A percentile compares a stretch with the other conserved stretches of the same genome.
These are phyloP conservation scores for Chrysoporthe deuterocubensis DNA, from an alignment of 2,329 filamentous ascomycete species.

Conservation along the genomic window DNA sequence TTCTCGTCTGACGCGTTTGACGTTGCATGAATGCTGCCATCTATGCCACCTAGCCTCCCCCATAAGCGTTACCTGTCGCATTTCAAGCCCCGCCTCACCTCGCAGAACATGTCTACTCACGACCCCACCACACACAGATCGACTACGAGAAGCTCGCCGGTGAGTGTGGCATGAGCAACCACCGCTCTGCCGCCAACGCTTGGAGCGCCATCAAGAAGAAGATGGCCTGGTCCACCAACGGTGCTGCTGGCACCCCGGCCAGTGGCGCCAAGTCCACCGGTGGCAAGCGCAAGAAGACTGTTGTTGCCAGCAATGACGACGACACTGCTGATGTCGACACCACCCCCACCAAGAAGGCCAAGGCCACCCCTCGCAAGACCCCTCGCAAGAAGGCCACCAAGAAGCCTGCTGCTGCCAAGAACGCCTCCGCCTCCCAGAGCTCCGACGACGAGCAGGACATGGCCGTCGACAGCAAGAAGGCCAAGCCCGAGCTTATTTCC, in stretches of 20 bases:
- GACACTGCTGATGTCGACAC: not conserved
- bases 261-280: conserved; percentile 1
- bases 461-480: not conserved
- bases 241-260: not conserved
- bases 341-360: conserved; percentile 11
- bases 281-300: conserved; percentile 26
- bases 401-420: not conserved
- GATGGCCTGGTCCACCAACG: conserved; percentile 17
- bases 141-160: conserved; percentile 61
- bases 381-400: conserved; percentile 12
- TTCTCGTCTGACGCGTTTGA: not conserved
- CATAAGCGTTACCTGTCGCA: not conserved
- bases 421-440: not conserved
- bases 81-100: not conserved
- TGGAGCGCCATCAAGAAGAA: conserved; percentile 29
- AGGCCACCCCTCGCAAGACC: not conserved
- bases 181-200: conserved; percentile 26
- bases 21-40: not conserved
- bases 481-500: not conserved
- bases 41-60: not conserved
- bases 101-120: conserved; percentile 1
- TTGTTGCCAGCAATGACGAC: not conserved
- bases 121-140: conserved; percentile 2
- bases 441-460: not conserved
- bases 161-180: conserved; percentile 43